Base-by-base conservation (phyloP, 495 filamentous ascomycete genomes). In the Amorphotheca resinae region DNA sequence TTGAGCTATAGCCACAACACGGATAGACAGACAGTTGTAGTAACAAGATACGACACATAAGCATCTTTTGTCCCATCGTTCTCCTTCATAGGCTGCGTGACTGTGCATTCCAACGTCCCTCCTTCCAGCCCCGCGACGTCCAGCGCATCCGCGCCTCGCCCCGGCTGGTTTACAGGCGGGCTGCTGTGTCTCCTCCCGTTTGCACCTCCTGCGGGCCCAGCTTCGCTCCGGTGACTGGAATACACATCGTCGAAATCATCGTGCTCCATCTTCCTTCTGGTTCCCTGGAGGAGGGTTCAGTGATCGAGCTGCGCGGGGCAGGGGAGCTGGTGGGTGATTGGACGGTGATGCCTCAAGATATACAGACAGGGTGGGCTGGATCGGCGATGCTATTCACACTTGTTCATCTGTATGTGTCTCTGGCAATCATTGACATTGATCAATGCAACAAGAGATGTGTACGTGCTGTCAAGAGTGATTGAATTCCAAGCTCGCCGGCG, bases 1-100 rank as follows among this genome's bases (percentile, higher is more conserved):
- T 41, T 8, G 25, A 33, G 47, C 11, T 5, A 11, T 40, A 14
- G 22, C 17, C 23, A 16, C 5, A 11, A 45, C 4, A 16, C 39
- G 22, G 5, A 5, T 5, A 32, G 11, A 68, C 77, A 32, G 67
- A 95, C 91, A 64, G 84, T 69, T 20, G 93, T 95, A 33, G 86
- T 87, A 45, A 96, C 86, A 20, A 87, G 64, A 63, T 96, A 98
- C 6, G 89, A 95, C 38, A 96, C 80, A 66, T 89, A 98, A 38
- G 85, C 82, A 64, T 96, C 88, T 62, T 95, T 95, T 39, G 87
- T 93, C n/a, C 93, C 89, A 55, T 95, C 87, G 52, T 84, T 85
- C 63, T 95, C 91, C 58, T 95, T 95, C 53, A 85, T 69, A 14
- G 91, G 87, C 32, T 76, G 69, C 34, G 76, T 73, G 18, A 98